Conservation (phyloP, 106 monocot species). For the Vanilla planifolia region DNA sequence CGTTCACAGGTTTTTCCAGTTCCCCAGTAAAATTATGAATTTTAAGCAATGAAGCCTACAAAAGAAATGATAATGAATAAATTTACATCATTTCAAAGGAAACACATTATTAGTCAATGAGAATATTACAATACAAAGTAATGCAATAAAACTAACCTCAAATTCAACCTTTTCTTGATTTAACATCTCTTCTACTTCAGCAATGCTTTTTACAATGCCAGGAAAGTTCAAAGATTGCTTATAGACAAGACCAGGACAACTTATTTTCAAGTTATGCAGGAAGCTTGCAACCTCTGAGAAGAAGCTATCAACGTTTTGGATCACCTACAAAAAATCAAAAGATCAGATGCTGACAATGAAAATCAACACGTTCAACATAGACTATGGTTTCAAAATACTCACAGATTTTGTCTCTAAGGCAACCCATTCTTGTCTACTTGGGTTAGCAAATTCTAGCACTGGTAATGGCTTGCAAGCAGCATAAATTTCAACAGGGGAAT, state of each 20-base stretch:
- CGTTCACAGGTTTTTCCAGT: slow-evolving; percentile 18
- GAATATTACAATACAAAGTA: slow-evolving; percentile 1
- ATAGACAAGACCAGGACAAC: slow-evolving; percentile 10
- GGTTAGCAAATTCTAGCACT: slow-evolving; percentile 51
- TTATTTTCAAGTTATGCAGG: slow-evolving; percentile 36
- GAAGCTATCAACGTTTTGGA: slow-evolving; percentile 30
- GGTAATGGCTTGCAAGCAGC: slow-evolving; percentile 62
- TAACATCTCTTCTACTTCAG: slow-evolving; percentile 61
- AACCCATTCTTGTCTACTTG: slow-evolving; percentile 53
- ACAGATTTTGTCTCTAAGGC: slow-evolving; percentile 69
- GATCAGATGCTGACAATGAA: slow-evolving; percentile 10
- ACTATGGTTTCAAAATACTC: slow-evolving; percentile 5
- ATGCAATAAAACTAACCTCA: slow-evolving; percentile 35
- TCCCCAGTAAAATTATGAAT: slow-evolving; percentile 17
- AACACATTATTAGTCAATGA: neutral
- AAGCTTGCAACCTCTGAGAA: slow-evolving; percentile 53
- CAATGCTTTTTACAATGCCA: slow-evolving; percentile 29
- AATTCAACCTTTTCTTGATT: slow-evolving; percentile 64
- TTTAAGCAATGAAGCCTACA: slow-evolving; percentile 41
- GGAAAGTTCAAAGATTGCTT: slow-evolving; percentile 13
- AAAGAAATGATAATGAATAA: neutral
- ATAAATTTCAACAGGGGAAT: slow-evolving; percentile 76
- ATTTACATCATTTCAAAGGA: neutral
- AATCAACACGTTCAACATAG: neutral
- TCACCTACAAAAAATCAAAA: slow-evolving; percentile 32